Percentiles rank a stretch among this genome's conserved stretches.
Evolutionary conservation across 352 stramenopile species (phyloP).

Genomic region (Globisporangium barbulae): DNA sequence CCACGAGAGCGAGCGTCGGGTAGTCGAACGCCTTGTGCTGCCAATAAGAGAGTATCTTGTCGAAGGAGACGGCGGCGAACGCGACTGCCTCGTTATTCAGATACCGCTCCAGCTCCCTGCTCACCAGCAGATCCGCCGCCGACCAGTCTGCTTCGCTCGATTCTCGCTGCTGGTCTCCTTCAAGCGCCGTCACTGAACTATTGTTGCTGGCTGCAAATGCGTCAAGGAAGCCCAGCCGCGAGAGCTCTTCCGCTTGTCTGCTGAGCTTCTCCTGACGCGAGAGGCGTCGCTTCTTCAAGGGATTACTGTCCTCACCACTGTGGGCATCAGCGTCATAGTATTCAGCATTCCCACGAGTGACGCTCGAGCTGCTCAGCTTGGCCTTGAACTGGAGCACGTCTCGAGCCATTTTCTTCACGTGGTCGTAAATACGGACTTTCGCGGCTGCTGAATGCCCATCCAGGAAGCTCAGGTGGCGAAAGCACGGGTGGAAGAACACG

Average conservation of each 20-base stretch:
- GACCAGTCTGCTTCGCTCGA: conserved; percentile 1
- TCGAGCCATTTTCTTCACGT: conserved; percentile 9
- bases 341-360: not conserved
- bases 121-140: conserved; percentile 2
- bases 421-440: conserved; percentile 5
- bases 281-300: conserved; percentile 17
- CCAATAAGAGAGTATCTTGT: conserved; percentile 21
- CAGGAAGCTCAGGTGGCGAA: conserved; percentile 21
- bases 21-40: conserved; percentile 25
- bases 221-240: conserved; percentile 18
- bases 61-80: conserved; percentile 20
- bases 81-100: conserved; percentile 19
- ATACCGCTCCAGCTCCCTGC: conserved; percentile 20
- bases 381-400: conserved; percentile 11
- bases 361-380: conserved; percentile 1
- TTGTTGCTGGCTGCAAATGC: not conserved
- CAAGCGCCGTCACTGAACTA: not conserved
- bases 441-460: not conserved
- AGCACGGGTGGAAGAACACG: conserved; percentile 25
- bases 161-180: not conserved
- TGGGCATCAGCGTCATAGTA: not conserved
- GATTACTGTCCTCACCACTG: no score
- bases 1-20: conserved; percentile 17
- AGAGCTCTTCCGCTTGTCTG: conserved; percentile 17
- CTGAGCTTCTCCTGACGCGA: conserved; percentile 15